phyloP scores from a whole-genome alignment of 164 flowering plant genomes.

The Taxillus chinensis region DNA sequence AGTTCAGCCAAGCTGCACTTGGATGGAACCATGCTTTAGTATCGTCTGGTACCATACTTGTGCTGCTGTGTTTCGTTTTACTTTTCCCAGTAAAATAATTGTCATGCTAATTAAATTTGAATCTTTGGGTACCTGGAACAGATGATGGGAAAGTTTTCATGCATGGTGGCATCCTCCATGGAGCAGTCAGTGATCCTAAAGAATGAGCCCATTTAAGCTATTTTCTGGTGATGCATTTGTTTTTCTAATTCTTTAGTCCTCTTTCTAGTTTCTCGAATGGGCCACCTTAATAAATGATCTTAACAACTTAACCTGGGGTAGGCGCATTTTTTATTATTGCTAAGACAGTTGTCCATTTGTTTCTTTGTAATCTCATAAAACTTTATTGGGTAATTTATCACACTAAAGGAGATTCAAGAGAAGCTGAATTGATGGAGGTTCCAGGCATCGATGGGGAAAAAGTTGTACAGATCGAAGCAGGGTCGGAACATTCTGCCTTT shows the following conservation, averaged over 20 bases:
- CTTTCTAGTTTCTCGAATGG: slow-evolving; percentile 1
- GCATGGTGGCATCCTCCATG: slow-evolving; percentile 65
- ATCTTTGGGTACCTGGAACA: slow-evolving; percentile 16
- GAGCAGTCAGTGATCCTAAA: slow-evolving; percentile 38
- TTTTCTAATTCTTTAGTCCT: not conserved
- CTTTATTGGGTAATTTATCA: slow-evolving; percentile 25
- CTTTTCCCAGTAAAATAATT: not conserved
- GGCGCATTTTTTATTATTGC: not conserved
- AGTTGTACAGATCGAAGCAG: slow-evolving; percentile 57
- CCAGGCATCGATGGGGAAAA: slow-evolving; percentile 28
- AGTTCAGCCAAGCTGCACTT: slow-evolving; percentile 40
- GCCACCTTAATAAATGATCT: slow-evolving; percentile 25
- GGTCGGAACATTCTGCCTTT: slow-evolving; percentile 83
- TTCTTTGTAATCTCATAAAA: not conserved
- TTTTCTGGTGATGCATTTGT: slow-evolving; percentile 18
- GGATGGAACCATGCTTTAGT: slow-evolving; percentile 90
- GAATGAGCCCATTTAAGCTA: slow-evolving; percentile 10
- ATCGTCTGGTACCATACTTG: slow-evolving; percentile 38
- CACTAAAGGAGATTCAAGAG: slow-evolving; percentile 18
- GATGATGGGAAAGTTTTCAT: slow-evolving; percentile 56
- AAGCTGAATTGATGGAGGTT: slow-evolving; percentile 22
- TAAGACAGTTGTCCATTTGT: not conserved
- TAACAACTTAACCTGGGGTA: not conserved
- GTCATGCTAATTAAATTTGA: not conserved
- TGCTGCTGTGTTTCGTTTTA: not conserved